Evolutionary conservation across 148 eudicot genomes (phyloP).

Genomic region (Rhododendron simsii): DNA sequence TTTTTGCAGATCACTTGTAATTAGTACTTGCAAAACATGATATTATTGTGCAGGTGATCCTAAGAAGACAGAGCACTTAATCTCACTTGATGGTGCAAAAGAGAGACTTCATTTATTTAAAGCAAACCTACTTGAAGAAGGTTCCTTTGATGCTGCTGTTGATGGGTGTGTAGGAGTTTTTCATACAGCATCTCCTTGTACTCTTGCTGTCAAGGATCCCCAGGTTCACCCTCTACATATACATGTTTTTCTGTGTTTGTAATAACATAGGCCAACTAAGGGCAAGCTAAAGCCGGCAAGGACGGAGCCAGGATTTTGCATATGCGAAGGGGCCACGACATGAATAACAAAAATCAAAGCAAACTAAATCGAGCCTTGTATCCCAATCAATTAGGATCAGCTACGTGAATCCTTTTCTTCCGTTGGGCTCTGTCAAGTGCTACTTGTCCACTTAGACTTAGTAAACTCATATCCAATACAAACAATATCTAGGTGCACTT

Average conservation of each 20-base stretch:
- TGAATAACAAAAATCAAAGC: no score
- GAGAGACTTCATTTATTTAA: constrained; percentile 23
- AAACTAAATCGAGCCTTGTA: no score
- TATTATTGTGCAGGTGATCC: not conserved
- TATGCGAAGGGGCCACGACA: no score
- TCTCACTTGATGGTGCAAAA: constrained; percentile 19
- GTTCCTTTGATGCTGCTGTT: constrained; percentile 1
- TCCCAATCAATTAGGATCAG: no score
- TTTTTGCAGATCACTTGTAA: not conserved
- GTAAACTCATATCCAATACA: no score
- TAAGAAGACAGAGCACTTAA: constrained; percentile 19
- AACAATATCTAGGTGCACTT: no score
- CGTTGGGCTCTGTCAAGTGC: no score
- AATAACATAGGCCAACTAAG: not conserved
- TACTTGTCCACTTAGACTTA: no score
- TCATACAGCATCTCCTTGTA: constrained; percentile 4
- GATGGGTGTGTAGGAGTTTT: constrained; percentile 6
- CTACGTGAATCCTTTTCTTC: no score
- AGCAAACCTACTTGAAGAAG: constrained; percentile 20
- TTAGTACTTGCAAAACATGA: not conserved
- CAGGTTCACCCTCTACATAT: not conserved
- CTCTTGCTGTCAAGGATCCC: not conserved
- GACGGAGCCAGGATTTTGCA: no score
- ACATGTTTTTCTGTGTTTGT: not conserved
- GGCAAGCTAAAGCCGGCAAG: not conserved